Percentiles rank a stretch among this genome's conserved stretches.
These are phyloP conservation scores for Pseudonitzschia delicatissima DNA, from an alignment of 108 stramenopile species.

Conservation along the genomic window DNA sequence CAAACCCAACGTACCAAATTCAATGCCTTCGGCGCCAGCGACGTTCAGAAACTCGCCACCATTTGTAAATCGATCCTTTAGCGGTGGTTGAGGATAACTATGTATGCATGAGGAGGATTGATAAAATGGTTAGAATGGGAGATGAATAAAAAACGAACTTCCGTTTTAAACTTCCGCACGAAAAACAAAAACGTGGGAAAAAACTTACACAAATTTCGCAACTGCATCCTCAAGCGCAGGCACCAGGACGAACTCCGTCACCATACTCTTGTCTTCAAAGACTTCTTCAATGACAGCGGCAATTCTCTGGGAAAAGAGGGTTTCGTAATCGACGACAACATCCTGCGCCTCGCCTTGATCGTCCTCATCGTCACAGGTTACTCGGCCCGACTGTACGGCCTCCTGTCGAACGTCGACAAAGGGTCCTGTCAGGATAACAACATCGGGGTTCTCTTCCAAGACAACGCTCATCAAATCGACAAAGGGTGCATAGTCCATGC, in stretches of 20 bases:
- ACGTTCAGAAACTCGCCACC: conserved; percentile 40
- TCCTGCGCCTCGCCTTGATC: conserved; percentile 46
- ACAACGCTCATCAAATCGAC: conserved; percentile 77
- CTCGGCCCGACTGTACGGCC: conserved; percentile 38
- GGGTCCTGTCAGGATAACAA: conserved; percentile 91
- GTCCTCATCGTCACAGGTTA: conserved; percentile 32
- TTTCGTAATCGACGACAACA: conserved; percentile 66
- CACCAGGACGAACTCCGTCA: conserved; percentile 91
- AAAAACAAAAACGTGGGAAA: neutral
- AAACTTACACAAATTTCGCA: conserved; percentile 83
- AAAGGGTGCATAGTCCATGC: conserved; percentile 88
- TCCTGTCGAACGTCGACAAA: conserved; percentile 91
- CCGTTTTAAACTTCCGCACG: neutral
- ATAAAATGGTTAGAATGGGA: conserved; percentile 2
- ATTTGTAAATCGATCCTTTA: conserved; percentile 48
- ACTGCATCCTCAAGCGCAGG: conserved; percentile 93
- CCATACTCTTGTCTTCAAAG: conserved; percentile 37
- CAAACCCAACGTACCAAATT: conserved; percentile 62
- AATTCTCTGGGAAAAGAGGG: conserved; percentile 75
- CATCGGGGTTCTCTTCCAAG: conserved; percentile 72
- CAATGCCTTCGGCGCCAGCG: conserved; percentile 39
- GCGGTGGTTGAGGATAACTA: conserved; percentile 77
- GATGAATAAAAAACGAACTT: neutral
- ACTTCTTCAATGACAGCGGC: conserved; percentile 55
- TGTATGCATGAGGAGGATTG: neutral